Evolutionary conservation across 352 stramenopile species (phyloP).

Genomic region (Phytophthora vignae): DNA sequence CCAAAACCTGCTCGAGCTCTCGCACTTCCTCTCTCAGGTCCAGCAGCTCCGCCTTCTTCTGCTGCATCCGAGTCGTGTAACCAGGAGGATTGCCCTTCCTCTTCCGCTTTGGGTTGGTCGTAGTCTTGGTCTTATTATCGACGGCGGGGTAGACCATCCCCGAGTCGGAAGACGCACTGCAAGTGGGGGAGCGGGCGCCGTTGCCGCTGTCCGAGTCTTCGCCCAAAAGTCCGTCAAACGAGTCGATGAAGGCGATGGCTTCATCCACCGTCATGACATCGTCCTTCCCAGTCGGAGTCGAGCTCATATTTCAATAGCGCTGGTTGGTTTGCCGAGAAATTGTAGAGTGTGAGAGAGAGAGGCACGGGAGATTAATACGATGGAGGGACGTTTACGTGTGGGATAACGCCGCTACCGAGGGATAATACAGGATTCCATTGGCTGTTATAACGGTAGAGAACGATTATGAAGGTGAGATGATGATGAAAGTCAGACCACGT

Average conservation of each 20-base stretch:
- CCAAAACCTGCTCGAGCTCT: constrained; percentile 8
- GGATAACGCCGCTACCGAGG: too few relatives aligned
- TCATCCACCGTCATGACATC: background rate
- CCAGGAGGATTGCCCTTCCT: background rate
- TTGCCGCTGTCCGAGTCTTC: background rate
- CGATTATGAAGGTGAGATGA: too few relatives aligned
- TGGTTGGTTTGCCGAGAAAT: background rate
- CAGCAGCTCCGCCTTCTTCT: constrained; percentile 3
- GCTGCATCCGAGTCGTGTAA: background rate
- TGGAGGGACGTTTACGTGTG: too few relatives aligned
- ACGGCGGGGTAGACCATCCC: background rate
- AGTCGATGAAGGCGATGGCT: constrained; percentile 3
- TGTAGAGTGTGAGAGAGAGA: background rate
- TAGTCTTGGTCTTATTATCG: background rate
- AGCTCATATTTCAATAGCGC: background rate
- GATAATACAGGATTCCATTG: too few relatives aligned
- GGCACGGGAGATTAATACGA: background rate
- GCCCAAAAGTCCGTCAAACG: background rate
- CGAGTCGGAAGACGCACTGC: background rate
- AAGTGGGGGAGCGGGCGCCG: background rate
- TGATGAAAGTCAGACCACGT: too few relatives aligned
- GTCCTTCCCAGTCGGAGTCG: background rate
- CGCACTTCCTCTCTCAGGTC: constrained; percentile 1
- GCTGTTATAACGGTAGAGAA: background rate
- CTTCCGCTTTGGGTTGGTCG: background rate